These are phyloP conservation scores for Hirschfeldia incana DNA, from an alignment of 345 rosid genomes.

Conservation along the genomic window DNA sequence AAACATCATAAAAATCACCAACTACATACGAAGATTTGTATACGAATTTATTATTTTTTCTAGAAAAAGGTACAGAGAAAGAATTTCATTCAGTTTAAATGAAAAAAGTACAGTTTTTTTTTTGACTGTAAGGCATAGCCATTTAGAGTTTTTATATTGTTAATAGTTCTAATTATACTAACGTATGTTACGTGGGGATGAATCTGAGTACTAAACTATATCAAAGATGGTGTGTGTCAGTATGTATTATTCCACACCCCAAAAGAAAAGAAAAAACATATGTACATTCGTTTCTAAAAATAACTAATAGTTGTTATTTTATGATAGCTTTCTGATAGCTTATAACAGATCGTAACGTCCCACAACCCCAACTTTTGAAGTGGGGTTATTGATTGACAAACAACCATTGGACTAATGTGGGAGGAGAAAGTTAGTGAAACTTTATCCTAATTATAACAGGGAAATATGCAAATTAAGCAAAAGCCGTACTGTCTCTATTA, in stretches of 20 bases:
- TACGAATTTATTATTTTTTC: background rate
- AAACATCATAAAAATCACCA: background rate
- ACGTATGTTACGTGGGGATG: background rate
- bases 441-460: background rate
- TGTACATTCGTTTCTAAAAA: background rate
- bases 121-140: background rate
- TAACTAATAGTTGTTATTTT: background rate
- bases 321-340: background rate
- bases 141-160: background rate
- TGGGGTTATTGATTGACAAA: background rate
- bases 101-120: background rate
- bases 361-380: background rate
- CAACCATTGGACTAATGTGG: background rate
- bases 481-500: background rate
- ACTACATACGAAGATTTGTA: background rate
- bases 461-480: background rate
- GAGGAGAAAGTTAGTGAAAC: background rate
- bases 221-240: background rate
- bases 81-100: background rate
- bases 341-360: background rate
- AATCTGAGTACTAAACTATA: background rate
- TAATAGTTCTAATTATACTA: background rate
- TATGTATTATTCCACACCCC: background rate
- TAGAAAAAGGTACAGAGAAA: background rate
- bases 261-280: too few species aligned